These are phyloP conservation scores for Cicer chorassanicum DNA, from an alignment of 306 rosid genomes.

Conservation along the genomic window DNA sequence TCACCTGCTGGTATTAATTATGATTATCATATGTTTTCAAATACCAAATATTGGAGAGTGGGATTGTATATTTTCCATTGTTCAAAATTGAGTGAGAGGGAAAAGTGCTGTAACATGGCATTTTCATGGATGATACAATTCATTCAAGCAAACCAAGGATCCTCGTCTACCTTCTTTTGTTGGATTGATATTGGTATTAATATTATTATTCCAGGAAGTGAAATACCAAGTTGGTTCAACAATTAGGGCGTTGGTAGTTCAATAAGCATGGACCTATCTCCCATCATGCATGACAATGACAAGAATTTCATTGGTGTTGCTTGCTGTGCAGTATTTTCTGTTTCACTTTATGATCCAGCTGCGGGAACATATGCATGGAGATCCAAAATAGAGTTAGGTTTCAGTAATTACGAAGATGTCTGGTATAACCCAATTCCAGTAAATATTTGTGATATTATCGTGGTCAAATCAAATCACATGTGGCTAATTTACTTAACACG, in stretches of 20 bases:
- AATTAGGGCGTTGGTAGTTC: background rate
- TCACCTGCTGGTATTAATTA: background rate
- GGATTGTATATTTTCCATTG: background rate
- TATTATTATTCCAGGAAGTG: conserved; percentile 21
- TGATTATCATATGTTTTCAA: background rate
- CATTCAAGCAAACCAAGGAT: background rate
- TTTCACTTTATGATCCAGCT: too few relatives aligned
- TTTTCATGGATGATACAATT: conserved; percentile 3
- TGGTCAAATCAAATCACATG: background rate
- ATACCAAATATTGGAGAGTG: background rate
- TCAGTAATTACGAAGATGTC: too few relatives aligned
- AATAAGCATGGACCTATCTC: background rate
- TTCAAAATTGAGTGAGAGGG: conserved; percentile 4
- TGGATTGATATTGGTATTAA: background rate
- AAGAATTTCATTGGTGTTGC: background rate
- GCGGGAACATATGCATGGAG: too few relatives aligned
- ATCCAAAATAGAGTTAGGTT: too few relatives aligned
- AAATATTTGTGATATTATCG: background rate
- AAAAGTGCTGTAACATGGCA: background rate
- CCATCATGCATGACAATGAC: background rate
- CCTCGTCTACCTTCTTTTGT: background rate
- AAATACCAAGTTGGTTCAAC: conserved; percentile 34
- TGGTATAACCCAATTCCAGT: too few relatives aligned
- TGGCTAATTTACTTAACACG: background rate
- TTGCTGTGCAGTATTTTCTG: conserved; percentile 2